A percentile compares a stretch with the other conserved stretches of the same genome.
Conservation (phyloP, 306 rosid genomes). For the Luffa acutangula region DNA sequence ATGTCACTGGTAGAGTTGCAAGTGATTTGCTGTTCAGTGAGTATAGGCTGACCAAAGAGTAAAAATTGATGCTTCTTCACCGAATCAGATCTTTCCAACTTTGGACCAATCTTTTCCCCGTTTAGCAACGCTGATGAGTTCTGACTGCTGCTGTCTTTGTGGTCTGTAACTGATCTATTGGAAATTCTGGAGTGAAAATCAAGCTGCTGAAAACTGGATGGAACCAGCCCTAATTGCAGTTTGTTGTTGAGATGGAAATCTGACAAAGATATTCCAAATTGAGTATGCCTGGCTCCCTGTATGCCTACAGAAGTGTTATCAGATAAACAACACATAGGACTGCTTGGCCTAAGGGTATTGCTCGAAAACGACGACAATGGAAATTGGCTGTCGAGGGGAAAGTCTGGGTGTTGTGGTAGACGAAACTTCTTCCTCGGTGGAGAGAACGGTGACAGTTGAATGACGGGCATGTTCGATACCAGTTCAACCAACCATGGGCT, state of each 20-base stretch:
- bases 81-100: constrained; percentile 52
- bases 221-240: constrained; percentile 62
- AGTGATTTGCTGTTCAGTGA: constrained; percentile 83
- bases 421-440: constrained; percentile 83
- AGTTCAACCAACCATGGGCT: constrained; percentile 93
- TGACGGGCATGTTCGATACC: constrained; percentile 59
- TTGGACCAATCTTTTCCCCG: constrained; percentile 52
- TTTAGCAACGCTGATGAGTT: constrained; percentile 58
- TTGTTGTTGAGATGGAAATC: constrained; percentile 65
- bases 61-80: constrained; percentile 66
- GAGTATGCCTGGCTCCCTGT: constrained; percentile 99
- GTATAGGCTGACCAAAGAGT: constrained; percentile 96
- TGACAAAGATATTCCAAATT: constrained; percentile 73
- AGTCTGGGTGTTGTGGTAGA: constrained; percentile 50
- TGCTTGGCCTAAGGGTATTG: constrained; percentile 71
- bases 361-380: constrained; percentile 52
- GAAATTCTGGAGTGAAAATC: constrained; percentile 38
- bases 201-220: constrained; percentile 32
- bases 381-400: constrained; percentile 51
- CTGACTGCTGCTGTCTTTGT: constrained; percentile 34
- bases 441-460: constrained; percentile 56
- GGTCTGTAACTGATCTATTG: constrained; percentile 26
- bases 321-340: constrained; percentile 70
- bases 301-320: constrained; percentile 95
- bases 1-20: constrained; percentile 28